Evolutionary conservation across 139 green algal species (phyloP), one percentile per base, ranked within the genome.

Genomic region (Pycnococcus provasolii): DNA sequence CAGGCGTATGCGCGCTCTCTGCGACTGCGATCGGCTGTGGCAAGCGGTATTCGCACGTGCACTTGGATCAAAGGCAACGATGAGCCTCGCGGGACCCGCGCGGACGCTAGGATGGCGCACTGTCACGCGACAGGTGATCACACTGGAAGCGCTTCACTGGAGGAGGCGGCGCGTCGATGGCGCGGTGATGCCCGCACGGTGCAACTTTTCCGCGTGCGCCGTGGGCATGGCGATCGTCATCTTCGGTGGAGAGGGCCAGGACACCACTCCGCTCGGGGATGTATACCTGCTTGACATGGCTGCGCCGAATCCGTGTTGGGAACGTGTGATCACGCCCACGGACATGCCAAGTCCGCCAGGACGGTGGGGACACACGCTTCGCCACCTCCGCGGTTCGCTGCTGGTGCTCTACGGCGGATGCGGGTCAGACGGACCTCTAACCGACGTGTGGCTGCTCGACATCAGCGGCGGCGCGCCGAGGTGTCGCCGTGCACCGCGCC

Each of bases 141-240:
- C 72, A 39, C 53, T 78, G 8, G 66, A 76, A 51, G 58, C 58
- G 2, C 39, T 71, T 5, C 42, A 60, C 42, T 78, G 72, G 72
- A 51, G 65, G 11, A 74, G 61, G 54, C 57, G 67, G 4, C 68
- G 50, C 0, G 72, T 78, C 2, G 58, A 58, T 39, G 72, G 72
- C 43, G 13, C 57, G 0, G 72, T 78, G 59, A 58, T 74, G 42
- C 70, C 70, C 1, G 58, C 64, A 2, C 58, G 72, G 44, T 74
- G 53, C 72, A 78, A 78, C 55, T 78, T 78, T 51, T 76, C 68
- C 45, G 67, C 66, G 52, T 78, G 72, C 50, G 66, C 72, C 0
- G 72, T 78, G 11, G 72, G 72, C 9, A 72, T 65, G 26, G 67
- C 67, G 52, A 50, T 78, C 6, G 44, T 78, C 9, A 53, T 78